These are phyloP conservation scores for Talaromyces ruber DNA, from an alignment of 495 filamentous ascomycete genomes.

Conservation along the genomic window DNA sequence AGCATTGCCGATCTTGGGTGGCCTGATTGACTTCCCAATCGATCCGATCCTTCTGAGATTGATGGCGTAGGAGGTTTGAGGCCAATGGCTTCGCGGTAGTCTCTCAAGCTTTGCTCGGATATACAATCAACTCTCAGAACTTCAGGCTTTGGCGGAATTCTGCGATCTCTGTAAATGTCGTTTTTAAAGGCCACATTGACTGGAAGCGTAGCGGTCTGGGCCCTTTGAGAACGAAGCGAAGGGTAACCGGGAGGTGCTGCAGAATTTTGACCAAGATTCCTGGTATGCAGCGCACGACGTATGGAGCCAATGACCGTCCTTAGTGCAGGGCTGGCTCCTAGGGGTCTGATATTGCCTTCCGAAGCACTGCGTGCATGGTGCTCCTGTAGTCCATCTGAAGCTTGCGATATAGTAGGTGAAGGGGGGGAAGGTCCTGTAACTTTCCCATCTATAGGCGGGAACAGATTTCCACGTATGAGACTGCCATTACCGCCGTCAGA, in stretches of 20 bases:
- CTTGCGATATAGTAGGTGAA: constrained; percentile 40
- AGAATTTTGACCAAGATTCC: constrained; percentile 36
- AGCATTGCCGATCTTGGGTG: neutral
- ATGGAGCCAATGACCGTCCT: constrained; percentile 82
- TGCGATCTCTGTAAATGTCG: constrained; percentile 36
- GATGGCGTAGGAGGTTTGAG: neutral
- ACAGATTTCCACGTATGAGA: constrained; percentile 73
- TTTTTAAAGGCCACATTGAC: constrained; percentile 38
- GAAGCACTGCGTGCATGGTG: constrained; percentile 24
- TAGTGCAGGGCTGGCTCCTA: constrained; percentile 54
- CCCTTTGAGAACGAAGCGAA: constrained; percentile 18
- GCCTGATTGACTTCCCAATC: neutral
- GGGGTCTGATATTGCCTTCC: constrained; percentile 22
- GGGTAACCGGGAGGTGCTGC: constrained; percentile 34
- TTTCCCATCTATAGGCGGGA: constrained; percentile 67
- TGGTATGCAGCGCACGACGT: constrained; percentile 75
- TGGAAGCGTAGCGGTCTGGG: constrained; percentile 37
- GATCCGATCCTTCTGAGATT: neutral
- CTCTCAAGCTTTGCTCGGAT: constrained; percentile 63
- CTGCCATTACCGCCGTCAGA: constrained; percentile 48
- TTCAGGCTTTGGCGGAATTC: constrained; percentile 24
- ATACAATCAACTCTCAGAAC: constrained; percentile 61
- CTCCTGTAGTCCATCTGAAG: neutral
- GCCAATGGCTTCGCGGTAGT: constrained; percentile 38
- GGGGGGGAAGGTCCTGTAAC: constrained; percentile 62